Base-by-base conservation (phyloP, 192 early-diverging fungal genomes). In the Coemansia umbellata region DNA sequence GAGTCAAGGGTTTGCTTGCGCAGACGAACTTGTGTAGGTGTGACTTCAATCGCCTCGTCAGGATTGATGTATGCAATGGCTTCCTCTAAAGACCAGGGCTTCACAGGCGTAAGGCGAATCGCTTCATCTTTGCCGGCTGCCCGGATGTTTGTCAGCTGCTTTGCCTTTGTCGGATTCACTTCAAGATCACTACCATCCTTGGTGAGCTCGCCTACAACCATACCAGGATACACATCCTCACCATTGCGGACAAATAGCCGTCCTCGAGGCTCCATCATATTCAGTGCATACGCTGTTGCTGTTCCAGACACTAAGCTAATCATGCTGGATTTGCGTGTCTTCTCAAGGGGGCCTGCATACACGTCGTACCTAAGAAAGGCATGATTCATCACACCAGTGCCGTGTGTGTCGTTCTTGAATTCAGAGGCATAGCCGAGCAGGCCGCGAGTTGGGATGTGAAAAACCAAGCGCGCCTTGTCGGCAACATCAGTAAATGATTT, bases 351-450 rank as follows among this genome's bases (percentile, higher is more conserved):
- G 13, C 90, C 90, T 31, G 80, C 84, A 64, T 87, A 84, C 32
- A 84, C 81, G 31, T 81, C 84, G 57, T 88, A 92, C 19, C 74
- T 83, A 28, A 83, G 65, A 48, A 92, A 82, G 19, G 87, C 82
- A 58, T 89, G 84, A 78, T 90, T 92, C 76, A 92, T 63, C 15
- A 84, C 84, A 11, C 90, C 90, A 23, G 88, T 83, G 2, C 90
- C 90, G 52, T 85, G 86, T 3, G 90, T 92, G 59, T 90, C 88
- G 76, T 89, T 90, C 73, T 90, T 90, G 67, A 92, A 92, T 71
- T 92, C 90, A 32, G 90, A 85, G 40, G 88, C 79, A 45, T 89
- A 92, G 23, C 90, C 90, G 1, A 92, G 67, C 55, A 92, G 70
- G 10, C 90, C 90, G 30, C 90, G 82, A 1, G 90, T 90, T 1